Base-by-base conservation (phyloP, 345 rosid species). In the Eucalyptus cladocalyx region DNA sequence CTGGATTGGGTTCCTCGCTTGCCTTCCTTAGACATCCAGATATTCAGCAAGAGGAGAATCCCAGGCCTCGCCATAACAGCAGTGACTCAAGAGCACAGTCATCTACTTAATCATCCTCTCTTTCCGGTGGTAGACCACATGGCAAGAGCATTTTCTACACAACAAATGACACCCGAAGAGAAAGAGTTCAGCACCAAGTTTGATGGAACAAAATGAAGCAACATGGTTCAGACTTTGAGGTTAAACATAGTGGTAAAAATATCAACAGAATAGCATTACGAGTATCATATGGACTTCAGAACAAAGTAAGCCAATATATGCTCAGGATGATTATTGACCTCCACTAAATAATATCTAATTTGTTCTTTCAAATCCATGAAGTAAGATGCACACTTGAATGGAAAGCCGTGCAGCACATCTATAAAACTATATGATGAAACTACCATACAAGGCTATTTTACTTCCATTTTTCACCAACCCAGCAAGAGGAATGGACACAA, bases 131-230 rank as follows among this genome's bases (percentile, higher is more conserved):
- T 53, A 97, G 93, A 67, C 99, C 98, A n/a, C 99, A 97, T 21
- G 99, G 99, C 92, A 95, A 65, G 85, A 97, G 99, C 99, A 98
- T 97, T 98, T 98, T 98, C 98, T 98, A 94, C 94, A 92, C 47
- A 91, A 58, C 6, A 40, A 76, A 76, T 21, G 85, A 76, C 2
- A 21, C 30, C 47, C 0, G 30, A 76, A 76, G 83, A 76, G 83
- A 40, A 4, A 21, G 30, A 76, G 85, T 40, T 76, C 47, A 40
- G 2, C 85, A 76, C 83, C 47, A 76, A 21, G 17, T 76, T 37
- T 21, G 47, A 40, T 21, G 30, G 30, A 76, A 21, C 47, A 21
- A 76, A 40, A 5, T 76, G 47, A 76, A 76, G 85, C 30, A 6
- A 21, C 30, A 21, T 76, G 85, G 47, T 40, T 76, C 9, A 40